These are phyloP conservation scores for Mycena epipterygia DNA, from an alignment of 768 basidiomycete genomes.

Conservation along the genomic window DNA sequence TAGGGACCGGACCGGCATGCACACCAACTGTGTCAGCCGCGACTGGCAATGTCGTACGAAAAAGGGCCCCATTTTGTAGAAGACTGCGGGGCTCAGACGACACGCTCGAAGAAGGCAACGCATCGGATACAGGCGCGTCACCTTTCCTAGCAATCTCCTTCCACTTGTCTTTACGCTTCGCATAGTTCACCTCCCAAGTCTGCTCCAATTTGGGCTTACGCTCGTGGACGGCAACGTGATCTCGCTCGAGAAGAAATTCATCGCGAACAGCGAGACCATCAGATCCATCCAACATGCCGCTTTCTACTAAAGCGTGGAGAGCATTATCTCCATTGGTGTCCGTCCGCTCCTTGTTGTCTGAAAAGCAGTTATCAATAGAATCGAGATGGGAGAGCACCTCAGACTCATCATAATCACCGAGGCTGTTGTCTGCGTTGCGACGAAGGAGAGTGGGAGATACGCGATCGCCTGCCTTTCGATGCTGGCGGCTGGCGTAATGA, in stretches of 20 bases:
- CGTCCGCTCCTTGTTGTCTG: neutral
- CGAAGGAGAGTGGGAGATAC: neutral
- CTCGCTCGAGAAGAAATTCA: neutral
- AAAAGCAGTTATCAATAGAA: neutral
- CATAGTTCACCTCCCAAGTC: neutral
- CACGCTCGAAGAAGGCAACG: no score
- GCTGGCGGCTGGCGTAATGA: neutral
- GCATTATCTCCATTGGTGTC: neutral
- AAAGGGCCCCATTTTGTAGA: no score
- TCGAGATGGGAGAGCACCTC: neutral
- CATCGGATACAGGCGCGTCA: neutral
- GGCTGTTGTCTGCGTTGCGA: neutral
- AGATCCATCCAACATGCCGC: neutral
- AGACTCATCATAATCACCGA: neutral
- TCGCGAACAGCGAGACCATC: neutral
- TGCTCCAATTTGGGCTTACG: neutral
- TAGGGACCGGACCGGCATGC: no score
- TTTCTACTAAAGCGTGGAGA: neutral
- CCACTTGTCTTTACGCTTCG: neutral
- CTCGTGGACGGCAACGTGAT: neutral
- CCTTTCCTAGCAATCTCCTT: no score
- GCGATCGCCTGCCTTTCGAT: neutral
- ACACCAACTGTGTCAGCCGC: no score
- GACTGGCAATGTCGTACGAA: no score
- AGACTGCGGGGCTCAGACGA: no score